phyloP scores from a whole-genome alignment of 805 yeast genomes.

The Allodekkera sacchari region DNA sequence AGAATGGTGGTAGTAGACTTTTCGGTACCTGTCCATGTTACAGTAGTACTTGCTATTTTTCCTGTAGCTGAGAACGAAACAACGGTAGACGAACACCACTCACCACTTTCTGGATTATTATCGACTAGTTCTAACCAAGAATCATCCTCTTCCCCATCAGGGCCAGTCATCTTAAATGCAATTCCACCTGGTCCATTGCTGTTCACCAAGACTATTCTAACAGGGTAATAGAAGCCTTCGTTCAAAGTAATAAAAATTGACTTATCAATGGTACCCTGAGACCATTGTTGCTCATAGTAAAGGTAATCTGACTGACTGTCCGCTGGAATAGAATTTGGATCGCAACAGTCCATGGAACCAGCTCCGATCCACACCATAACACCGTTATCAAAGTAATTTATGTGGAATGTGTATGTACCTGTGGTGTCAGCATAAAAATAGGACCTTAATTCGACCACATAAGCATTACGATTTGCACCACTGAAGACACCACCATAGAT shows the following conservation, averaged over 20 bases:
- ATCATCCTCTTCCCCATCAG: slow-evolving; percentile 7
- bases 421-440: slow-evolving; percentile 20
- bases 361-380: slow-evolving; percentile 25
- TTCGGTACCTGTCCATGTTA: too few species aligned
- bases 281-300: slow-evolving; percentile 6
- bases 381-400: slow-evolving; percentile 22
- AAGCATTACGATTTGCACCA: slow-evolving; percentile 3
- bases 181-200: slow-evolving; percentile 5
- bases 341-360: slow-evolving; percentile 29
- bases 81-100: too few species aligned
- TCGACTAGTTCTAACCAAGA: too few species aligned
- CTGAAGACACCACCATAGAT: slow-evolving; percentile 8
- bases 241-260: slow-evolving; percentile 8
- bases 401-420: slow-evolving; percentile 20
- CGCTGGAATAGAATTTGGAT: slow-evolving; percentile 1
- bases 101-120: too few species aligned
- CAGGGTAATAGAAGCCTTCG: slow-evolving; percentile 10
- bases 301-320: slow-evolving; percentile 4
- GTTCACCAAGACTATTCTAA: slow-evolving; percentile 13
- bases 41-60: too few species aligned
- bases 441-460: too few species aligned
- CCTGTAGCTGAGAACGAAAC: too few species aligned
- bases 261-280: not conserved
- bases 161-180: slow-evolving; percentile 6
- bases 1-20: too few species aligned